Conservation (phyloP, 179 eudicot species). For the Drosera spatulata region DNA sequence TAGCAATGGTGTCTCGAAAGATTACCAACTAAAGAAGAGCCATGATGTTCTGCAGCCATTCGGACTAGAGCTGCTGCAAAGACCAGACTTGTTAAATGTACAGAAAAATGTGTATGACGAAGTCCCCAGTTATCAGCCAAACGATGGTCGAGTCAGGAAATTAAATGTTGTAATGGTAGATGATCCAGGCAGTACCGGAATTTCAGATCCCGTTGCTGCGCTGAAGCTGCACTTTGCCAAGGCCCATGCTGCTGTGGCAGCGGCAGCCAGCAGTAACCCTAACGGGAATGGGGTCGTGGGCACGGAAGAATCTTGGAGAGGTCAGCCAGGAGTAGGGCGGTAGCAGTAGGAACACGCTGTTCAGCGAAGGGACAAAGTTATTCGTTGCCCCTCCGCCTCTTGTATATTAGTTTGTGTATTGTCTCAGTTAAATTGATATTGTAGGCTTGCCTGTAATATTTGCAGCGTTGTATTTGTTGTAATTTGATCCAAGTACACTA, state of each 20-base stretch:
- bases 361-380: slow-evolving; percentile 7
- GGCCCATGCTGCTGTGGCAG: slow-evolving; percentile 5
- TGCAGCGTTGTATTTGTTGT: slow-evolving; percentile 32
- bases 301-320: slow-evolving; percentile 56
- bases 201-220: slow-evolving; percentile 84
- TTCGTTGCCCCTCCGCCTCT: slow-evolving; percentile 13
- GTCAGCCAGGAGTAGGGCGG: slow-evolving; percentile 49
- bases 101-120: slow-evolving; percentile 36
- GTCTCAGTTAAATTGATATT: background rate
- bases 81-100: slow-evolving; percentile 24
- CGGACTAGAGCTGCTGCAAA: slow-evolving; percentile 31
- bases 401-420: slow-evolving; percentile 35
- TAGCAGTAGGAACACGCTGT: slow-evolving; percentile 22
- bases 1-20: slow-evolving; percentile 21
- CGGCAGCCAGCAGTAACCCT: slow-evolving; percentile 9
- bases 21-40: slow-evolving; percentile 21
- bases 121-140: slow-evolving; percentile 22
- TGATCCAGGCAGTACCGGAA: slow-evolving; percentile 26
- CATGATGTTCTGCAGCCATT: slow-evolving; percentile 32
- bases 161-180: slow-evolving; percentile 36
- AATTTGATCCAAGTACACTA: slow-evolving; percentile 21
- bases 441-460: slow-evolving; percentile 20
- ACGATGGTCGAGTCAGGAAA: slow-evolving; percentile 23
- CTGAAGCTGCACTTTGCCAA: slow-evolving; percentile 59
- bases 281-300: slow-evolving; percentile 18